phyloP scores from a whole-genome alignment of 1,284 basidiomycete genomes.

The Naganishia cerealis region DNA sequence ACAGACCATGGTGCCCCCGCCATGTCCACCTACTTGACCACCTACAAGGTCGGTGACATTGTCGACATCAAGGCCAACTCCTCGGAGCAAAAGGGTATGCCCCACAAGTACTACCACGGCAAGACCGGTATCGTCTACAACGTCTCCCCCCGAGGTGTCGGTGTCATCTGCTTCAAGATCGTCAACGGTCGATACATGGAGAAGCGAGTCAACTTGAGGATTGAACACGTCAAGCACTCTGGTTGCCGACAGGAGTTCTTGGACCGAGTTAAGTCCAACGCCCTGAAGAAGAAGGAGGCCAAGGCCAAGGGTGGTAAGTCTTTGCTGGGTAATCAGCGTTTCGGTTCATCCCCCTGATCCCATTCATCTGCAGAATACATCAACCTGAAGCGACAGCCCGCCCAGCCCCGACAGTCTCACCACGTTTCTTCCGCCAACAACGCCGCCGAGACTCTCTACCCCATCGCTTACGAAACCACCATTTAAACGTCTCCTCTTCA shows the following conservation, averaged over 20 bases:
- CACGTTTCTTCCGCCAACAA: constrained; percentile 75
- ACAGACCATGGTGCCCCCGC: constrained; percentile 87
- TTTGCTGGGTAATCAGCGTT: constrained; percentile 35
- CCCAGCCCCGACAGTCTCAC: constrained; percentile 76
- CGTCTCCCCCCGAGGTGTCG: constrained; percentile 90
- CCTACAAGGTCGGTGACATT: constrained; percentile 95
- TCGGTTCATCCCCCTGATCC: neutral
- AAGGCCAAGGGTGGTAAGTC: constrained; percentile 83
- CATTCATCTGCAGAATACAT: constrained; percentile 65
- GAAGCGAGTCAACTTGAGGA: constrained; percentile 98
- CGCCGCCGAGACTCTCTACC: constrained; percentile 87
- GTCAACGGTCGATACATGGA: constrained; percentile 99
- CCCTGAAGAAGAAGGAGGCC: constrained; percentile 76
- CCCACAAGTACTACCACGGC: constrained; percentile 54
- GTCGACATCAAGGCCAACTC: constrained; percentile 99
- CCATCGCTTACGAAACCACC: constrained; percentile 67
- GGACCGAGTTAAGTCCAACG: constrained; percentile 92
- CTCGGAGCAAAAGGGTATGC: constrained; percentile 96
- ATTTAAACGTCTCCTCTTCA: constrained; percentile 45
- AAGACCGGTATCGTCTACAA: constrained; percentile 96
- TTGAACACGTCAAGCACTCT: constrained; percentile 97
- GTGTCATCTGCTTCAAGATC: constrained; percentile 97
- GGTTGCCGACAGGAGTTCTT: constrained; percentile 99
- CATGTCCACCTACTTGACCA: constrained; percentile 87
- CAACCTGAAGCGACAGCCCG: constrained; percentile 82